Conservation (phyloP, 495 filamentous ascomycete species). For the Podospora anserina region DNA sequence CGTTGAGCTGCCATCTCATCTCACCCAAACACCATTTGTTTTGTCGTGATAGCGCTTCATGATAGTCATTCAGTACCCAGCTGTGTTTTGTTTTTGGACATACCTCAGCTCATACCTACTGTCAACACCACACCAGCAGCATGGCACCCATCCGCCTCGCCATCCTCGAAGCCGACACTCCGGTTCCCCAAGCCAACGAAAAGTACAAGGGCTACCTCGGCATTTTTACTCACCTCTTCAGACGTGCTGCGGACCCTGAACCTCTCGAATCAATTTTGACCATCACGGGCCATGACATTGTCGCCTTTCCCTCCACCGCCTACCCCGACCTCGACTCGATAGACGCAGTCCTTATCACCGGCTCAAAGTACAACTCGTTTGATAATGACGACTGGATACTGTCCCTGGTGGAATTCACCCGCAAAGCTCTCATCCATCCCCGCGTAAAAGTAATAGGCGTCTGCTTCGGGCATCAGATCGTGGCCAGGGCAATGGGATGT, state of each 20-base stretch:
- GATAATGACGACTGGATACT: constrained; percentile 74
- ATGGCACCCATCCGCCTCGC: constrained; percentile 68
- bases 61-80: too few species aligned
- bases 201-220: constrained; percentile 70
- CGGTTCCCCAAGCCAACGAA: constrained; percentile 50
- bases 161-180: constrained; percentile 78
- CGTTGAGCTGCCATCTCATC: neutral
- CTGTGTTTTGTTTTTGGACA: too few species aligned
- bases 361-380: constrained; percentile 56
- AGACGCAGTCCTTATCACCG: constrained; percentile 79
- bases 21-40: neutral
- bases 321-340: constrained; percentile 71
- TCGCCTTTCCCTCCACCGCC: constrained; percentile 44
- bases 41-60: neutral
- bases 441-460: constrained; percentile 69
- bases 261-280: constrained; percentile 47
- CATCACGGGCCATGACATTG: constrained; percentile 66
- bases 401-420: constrained; percentile 67
- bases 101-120: too few species aligned
- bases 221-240: constrained; percentile 65
- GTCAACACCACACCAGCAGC: neutral
- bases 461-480: constrained; percentile 91
- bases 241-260: constrained; percentile 34
- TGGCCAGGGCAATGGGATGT: constrained; percentile 69
- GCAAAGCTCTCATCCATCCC: constrained; percentile 44